Conservation (phyloP, 2,329 filamentous ascomycete genomes). For the Epicoccum sorghinum region DNA sequence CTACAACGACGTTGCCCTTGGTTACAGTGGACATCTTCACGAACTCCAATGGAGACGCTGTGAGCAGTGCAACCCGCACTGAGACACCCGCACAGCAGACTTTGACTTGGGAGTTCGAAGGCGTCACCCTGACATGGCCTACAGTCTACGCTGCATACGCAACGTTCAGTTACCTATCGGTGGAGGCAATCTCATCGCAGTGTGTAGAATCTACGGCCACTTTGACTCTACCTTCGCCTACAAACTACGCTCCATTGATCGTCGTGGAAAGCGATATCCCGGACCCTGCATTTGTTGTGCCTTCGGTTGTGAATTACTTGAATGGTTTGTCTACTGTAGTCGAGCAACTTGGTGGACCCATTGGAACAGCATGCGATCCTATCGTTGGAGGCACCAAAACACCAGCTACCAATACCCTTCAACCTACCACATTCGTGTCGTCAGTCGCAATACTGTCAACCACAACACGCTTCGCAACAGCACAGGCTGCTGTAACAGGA, state of each 20-base stretch:
- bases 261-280: conserved; percentile 27
- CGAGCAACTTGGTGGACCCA: conserved; percentile 36
- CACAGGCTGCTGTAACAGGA: conserved; percentile 1
- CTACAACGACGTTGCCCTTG: conserved; percentile 21
- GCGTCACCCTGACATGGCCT: conserved; percentile 38
- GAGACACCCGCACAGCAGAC: conserved; percentile 15
- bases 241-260: conserved; percentile 34
- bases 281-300: conserved; percentile 29
- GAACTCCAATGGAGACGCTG: conserved; percentile 14
- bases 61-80: conserved; percentile 24
- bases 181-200: conserved; percentile 25
- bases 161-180: conserved; percentile 36
- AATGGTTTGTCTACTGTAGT: conserved; percentile 37
- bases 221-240: conserved; percentile 35
- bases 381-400: conserved; percentile 20
- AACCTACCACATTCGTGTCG: conserved; percentile 10
- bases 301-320: conserved; percentile 38
- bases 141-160: conserved; percentile 41
- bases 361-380: conserved; percentile 44
- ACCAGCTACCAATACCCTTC: conserved; percentile 11
- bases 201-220: conserved; percentile 27
- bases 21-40: conserved; percentile 34
- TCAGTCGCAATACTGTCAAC: conserved; percentile 7
- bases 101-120: conserved; percentile 37
- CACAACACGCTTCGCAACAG: conserved; percentile 7